Evolutionary conservation across 805 yeast genomes (phyloP), one percentile per base, ranked within the genome.

Genomic region (Hanseniaspora occidentalis): DNA sequence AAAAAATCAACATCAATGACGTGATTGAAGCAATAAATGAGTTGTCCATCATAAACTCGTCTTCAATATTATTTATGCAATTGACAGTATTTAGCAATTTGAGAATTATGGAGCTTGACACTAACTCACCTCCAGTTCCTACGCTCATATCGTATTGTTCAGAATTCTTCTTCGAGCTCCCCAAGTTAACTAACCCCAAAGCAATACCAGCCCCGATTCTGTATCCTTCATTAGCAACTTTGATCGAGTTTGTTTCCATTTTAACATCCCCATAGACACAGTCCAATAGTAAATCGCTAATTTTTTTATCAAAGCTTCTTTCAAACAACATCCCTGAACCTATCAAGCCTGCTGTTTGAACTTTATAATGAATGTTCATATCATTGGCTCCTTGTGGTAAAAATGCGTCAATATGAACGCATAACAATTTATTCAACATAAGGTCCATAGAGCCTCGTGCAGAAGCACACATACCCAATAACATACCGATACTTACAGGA

Each of bases 391-490:
- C 96, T 10, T 74, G 75, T 0, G 99, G 99, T 21, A 94, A 64
- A 25, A 92, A 61, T 0, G 96, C 96, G 11, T 82, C 86, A 11
- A 92, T 84, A 58, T 92, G 98, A 14, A 92, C 96, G 5, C 95
- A 80, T 33, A 92, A 63, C 0, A 92, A 95, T 53, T 86, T 89
- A 0, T 96, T 85, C 36, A 92, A 64, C 50, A 85, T 86, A 35
- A 77, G 66, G 62, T 92, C 88, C 84, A 82, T 82, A 0, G 88
- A 66, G 2, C 96, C 88, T 48, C 67, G 67, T 43, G 77, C 64
- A 58, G 96, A 84, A 0, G 96, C 96, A 16, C 96, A 77, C 84
- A 89, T 80, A 1, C 99, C 99, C 14, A 92, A 60, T 26, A 92
- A 62, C 35, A 92, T 65, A 0, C 96, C 97, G 26, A 86, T 78